Conservation (phyloP, 2,329 filamentous ascomycete species). For the Ophiocordyceps australis region DNA sequence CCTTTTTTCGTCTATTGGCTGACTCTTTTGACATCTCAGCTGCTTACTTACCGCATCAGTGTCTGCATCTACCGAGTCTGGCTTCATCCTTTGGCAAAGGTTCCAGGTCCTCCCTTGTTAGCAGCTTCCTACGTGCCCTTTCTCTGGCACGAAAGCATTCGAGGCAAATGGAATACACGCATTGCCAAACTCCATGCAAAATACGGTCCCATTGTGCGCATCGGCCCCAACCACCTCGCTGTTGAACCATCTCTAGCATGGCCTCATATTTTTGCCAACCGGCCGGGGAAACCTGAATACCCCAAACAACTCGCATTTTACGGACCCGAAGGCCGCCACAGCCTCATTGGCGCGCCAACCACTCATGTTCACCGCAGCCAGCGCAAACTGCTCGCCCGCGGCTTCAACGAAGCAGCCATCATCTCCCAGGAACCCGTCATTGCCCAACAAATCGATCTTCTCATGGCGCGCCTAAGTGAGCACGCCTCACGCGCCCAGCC, state of each 20-base stretch:
- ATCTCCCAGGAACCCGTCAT: constrained; percentile 12
- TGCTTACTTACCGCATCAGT: constrained; percentile 2
- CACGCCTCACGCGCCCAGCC: constrained; percentile 2
- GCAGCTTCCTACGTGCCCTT: constrained; percentile 6
- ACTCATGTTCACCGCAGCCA: constrained; percentile 6
- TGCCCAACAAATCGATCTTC: constrained; percentile 8
- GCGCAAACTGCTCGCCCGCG: constrained; percentile 9
- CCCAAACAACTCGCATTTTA: constrained; percentile 1
- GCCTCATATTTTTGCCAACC: constrained; percentile 12
- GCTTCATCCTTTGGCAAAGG: constrained; percentile 12
- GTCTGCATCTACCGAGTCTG: constrained; percentile 7
- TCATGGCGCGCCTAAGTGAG: constrained; percentile 6
- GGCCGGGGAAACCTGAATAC: constrained; percentile 5
- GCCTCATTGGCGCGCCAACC: constrained; percentile 4
- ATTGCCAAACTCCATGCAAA: constrained; percentile 6
- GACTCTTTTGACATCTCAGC: too few relatives aligned
- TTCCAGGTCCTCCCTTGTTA: constrained; percentile 9
- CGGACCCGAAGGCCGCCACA: constrained; percentile 3
- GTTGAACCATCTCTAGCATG: constrained; percentile 15
- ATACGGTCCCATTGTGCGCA: constrained; percentile 18
- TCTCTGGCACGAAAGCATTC: constrained; percentile 5
- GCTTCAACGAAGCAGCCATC: constrained; percentile 12
- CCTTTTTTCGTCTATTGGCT: too few relatives aligned
- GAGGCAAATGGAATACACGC: constrained; percentile 6
- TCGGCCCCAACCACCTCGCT: constrained; percentile 20